Evolutionary conservation across 345 rosid genomes (phyloP).

Genomic region (Anastatica hierochuntica): DNA sequence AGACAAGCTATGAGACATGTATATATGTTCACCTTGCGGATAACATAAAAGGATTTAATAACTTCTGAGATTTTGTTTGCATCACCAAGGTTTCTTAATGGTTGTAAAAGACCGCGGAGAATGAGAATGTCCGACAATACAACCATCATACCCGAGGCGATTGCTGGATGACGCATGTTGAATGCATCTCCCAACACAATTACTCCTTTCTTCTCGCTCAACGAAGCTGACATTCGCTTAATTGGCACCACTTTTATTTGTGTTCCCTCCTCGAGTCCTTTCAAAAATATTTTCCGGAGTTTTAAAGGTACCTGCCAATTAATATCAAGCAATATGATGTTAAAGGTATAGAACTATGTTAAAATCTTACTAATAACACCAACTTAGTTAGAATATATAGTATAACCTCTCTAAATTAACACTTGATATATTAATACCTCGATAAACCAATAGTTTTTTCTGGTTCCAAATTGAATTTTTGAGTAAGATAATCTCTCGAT

Average conservation of each 20-base stretch:
- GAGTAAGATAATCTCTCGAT: too few species aligned
- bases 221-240: neutral
- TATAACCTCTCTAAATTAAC: too few species aligned
- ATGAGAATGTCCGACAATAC: slow-evolving; percentile 19
- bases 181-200: slow-evolving; percentile 25
- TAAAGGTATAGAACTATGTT: too few species aligned
- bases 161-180: slow-evolving; percentile 23
- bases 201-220: slow-evolving; percentile 15
- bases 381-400: too few species aligned
- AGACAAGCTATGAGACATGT: neutral
- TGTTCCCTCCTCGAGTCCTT: slow-evolving; percentile 19
- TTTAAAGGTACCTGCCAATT: slow-evolving; percentile 12
- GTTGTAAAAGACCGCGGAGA: slow-evolving; percentile 8
- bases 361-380: too few species aligned
- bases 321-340: too few species aligned
- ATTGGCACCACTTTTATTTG: neutral
- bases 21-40: slow-evolving; percentile 9
- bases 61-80: slow-evolving; percentile 7
- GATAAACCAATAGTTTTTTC: too few species aligned
- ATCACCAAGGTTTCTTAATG: slow-evolving; percentile 8
- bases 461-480: too few species aligned
- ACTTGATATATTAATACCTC: too few species aligned
- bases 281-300: slow-evolving; percentile 8
- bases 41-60: slow-evolving; percentile 11
- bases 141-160: slow-evolving; percentile 27